Conservation (phyloP, 164 flowering plant genomes). For the Vitis rotundifolia region DNA sequence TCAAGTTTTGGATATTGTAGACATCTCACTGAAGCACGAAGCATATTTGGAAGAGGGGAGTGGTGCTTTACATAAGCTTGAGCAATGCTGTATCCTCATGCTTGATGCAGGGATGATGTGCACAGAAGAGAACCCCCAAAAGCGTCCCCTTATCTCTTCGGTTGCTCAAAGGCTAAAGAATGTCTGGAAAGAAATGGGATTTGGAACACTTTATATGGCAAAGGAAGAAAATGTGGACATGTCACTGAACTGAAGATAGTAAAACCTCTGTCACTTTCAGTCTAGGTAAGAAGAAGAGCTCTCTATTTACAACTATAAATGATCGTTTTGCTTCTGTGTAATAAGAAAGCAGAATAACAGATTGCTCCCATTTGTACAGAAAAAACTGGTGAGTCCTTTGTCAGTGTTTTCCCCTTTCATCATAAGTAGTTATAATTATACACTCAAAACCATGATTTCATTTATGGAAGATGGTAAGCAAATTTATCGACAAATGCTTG, state of each 20-base stretch:
- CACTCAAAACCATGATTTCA: no score
- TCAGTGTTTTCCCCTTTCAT: no score
- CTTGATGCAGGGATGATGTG: conserved; percentile 1
- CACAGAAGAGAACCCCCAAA: conserved; percentile 5
- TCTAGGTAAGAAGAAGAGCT: background rate
- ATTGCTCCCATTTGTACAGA: no score
- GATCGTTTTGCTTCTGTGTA: no score
- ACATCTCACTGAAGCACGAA: conserved; percentile 1
- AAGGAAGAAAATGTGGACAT: background rate
- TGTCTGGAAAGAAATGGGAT: conserved; percentile 1
- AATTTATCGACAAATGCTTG: no score
- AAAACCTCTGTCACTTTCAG: background rate
- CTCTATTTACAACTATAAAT: background rate
- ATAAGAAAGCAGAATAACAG: no score
- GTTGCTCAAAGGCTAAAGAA: background rate
- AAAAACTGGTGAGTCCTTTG: no score
- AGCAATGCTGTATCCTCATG: conserved; percentile 5
- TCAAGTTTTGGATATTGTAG: conserved; percentile 2
- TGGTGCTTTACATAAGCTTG: conserved; percentile 1
- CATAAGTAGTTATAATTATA: no score
- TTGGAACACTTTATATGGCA: background rate
- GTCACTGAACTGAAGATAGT: background rate
- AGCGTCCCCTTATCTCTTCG: background rate
- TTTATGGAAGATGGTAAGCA: no score
- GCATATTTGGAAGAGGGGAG: background rate